These are phyloP conservation scores for Hordeum marinum DNA, from an alignment of 176 grass and related monocot genomes.

Conservation along the genomic window DNA sequence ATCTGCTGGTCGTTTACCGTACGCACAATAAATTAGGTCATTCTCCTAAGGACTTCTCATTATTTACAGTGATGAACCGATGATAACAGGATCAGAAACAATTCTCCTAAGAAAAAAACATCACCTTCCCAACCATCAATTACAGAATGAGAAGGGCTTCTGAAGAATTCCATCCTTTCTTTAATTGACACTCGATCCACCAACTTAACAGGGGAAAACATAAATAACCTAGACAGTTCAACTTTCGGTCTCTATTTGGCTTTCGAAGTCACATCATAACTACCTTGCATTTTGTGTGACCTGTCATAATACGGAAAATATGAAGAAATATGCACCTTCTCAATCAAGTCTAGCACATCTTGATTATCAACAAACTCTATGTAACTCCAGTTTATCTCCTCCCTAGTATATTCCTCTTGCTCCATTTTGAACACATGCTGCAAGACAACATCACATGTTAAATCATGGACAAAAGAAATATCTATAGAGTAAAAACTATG, in stretches of 20 bases:
- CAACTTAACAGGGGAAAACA: background rate
- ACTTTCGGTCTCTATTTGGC: slow-evolving; percentile 19
- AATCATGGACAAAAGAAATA: slow-evolving; percentile 11
- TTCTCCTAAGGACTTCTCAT: background rate
- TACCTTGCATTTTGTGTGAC: background rate
- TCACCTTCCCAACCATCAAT: background rate
- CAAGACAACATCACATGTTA: slow-evolving; percentile 32
- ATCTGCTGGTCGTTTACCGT: background rate
- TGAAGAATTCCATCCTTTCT: background rate
- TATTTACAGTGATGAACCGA: slow-evolving; percentile 9
- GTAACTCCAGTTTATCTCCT: slow-evolving; percentile 99
- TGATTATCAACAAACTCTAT: slow-evolving; percentile 99
- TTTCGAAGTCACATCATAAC: slow-evolving; percentile 16
- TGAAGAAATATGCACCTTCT: slow-evolving; percentile 66
- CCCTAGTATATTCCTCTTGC: slow-evolving; percentile 96
- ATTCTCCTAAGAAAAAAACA: background rate
- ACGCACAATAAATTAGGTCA: slow-evolving; percentile 4
- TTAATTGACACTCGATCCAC: background rate
- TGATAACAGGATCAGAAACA: background rate
- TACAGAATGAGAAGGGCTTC: background rate
- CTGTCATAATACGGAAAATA: slow-evolving; percentile 8
- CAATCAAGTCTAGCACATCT: slow-evolving; percentile 97
- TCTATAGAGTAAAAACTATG: slow-evolving; percentile 1
- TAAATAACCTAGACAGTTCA: background rate
- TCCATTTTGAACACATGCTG: slow-evolving; percentile 99